These are phyloP conservation scores for Vararia minispora DNA, from an alignment of 768 basidiomycete species.

Conservation along the genomic window DNA sequence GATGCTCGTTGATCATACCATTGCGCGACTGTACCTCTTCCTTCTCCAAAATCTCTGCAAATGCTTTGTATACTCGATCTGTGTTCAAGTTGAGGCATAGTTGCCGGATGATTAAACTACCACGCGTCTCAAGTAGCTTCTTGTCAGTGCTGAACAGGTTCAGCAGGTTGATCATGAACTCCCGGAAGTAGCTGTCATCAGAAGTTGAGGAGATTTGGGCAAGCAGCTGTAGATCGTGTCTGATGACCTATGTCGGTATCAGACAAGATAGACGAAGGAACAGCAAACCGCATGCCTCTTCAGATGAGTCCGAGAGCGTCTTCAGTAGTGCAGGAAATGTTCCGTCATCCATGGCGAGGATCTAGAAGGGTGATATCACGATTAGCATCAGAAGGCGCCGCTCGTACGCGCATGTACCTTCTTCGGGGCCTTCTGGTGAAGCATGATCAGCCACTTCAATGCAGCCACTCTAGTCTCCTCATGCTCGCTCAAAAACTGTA, in stretches of 20 bases:
- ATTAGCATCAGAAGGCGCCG: neutral
- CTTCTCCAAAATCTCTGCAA: constrained; percentile 95
- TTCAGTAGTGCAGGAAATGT: constrained; percentile 94
- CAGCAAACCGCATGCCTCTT: constrained; percentile 48
- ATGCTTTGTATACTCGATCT: constrained; percentile 89
- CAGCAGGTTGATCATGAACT: constrained; percentile 90
- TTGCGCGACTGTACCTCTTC: constrained; percentile 58
- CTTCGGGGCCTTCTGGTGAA: constrained; percentile 95
- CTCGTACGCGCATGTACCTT: constrained; percentile 41
- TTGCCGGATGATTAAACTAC: constrained; percentile 92
- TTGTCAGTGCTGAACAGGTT: constrained; percentile 94
- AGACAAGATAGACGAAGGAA: neutral
- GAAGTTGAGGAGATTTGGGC: constrained; percentile 96
- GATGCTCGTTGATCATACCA: neutral
- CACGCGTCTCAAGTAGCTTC: constrained; percentile 78
- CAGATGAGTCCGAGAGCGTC: constrained; percentile 91
- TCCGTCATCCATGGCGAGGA: constrained; percentile 91
- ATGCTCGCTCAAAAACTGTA: constrained; percentile 92
- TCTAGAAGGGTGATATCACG: constrained; percentile 37
- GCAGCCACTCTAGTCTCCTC: constrained; percentile 95
- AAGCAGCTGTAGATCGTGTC: constrained; percentile 88
- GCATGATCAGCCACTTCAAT: constrained; percentile 95
- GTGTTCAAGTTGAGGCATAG: constrained; percentile 90
- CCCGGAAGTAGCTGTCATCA: constrained; percentile 90
- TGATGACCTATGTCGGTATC: constrained; percentile 96